These are phyloP conservation scores for Colletotrichum acutatum DNA, from an alignment of 2,329 filamentous ascomycete species.

Conservation along the genomic window DNA sequence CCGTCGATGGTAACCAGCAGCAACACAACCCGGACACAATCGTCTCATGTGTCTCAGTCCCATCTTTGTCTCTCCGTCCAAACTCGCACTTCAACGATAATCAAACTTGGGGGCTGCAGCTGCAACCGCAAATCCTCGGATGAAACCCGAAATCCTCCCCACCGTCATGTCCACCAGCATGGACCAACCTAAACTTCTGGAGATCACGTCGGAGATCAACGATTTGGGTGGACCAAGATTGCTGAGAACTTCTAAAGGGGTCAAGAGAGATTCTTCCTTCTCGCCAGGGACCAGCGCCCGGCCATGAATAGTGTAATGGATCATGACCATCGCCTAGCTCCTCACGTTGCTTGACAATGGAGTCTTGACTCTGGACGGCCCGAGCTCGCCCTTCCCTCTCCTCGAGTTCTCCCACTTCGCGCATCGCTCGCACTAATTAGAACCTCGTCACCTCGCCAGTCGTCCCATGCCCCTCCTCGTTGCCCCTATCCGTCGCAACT, in stretches of 20 bases:
- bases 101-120: constrained; percentile 12
- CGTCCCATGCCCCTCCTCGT: no score
- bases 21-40: background rate
- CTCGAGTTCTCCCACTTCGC: background rate
- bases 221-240: background rate
- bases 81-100: background rate
- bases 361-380: background rate
- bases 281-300: background rate
- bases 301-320: background rate
- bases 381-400: background rate
- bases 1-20: background rate
- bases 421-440: background rate
- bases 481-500: constrained; percentile 13
- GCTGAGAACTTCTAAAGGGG: background rate
- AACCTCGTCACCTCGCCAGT: background rate
- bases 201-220: constrained; percentile 27
- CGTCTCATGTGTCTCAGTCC: constrained; percentile 21
- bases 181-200: constrained; percentile 16
- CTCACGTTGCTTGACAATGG: constrained; percentile 4
- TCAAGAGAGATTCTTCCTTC: background rate
- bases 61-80: constrained; percentile 15
- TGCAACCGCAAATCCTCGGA: constrained; percentile 26
- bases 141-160: constrained; percentile 23
- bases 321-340: background rate
- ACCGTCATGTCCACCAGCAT: background rate